These are phyloP conservation scores for Eucalyptus sp. DNA, from an alignment of 345 rosid species.

Conservation along the genomic window DNA sequence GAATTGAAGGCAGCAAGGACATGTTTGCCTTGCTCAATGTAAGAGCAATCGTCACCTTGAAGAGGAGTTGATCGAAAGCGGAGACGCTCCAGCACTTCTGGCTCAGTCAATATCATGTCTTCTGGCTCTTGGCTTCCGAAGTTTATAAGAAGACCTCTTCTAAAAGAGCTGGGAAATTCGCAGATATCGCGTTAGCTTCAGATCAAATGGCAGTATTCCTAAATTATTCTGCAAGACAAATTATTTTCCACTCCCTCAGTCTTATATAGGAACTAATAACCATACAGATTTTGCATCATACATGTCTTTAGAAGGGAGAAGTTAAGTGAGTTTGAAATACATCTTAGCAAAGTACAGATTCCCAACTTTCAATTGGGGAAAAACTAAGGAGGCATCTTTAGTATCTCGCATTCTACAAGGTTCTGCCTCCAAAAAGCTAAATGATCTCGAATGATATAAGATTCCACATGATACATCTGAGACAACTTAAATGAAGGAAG, in stretches of 20 bases:
- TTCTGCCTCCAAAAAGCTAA: neutral
- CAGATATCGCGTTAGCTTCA: neutral
- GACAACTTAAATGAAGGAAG: neutral
- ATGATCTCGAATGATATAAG: neutral
- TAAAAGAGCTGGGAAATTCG: neutral
- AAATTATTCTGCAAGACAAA: neutral
- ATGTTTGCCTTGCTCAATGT: neutral
- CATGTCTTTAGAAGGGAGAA: neutral
- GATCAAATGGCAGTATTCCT: no score
- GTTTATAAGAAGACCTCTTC: conserved; percentile 1
- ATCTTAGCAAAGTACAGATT: neutral
- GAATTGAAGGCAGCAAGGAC: neutral
- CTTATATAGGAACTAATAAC: neutral
- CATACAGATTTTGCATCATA: neutral
- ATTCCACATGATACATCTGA: neutral
- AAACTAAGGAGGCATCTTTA: neutral
- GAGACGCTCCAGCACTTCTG: neutral
- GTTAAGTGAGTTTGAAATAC: neutral
- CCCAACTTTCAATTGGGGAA: neutral
- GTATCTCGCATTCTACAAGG: neutral
- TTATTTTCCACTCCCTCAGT: neutral
- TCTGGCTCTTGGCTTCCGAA: neutral
- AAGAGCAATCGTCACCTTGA: conserved; percentile 1
- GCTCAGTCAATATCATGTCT: neutral
- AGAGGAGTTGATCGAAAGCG: conserved; percentile 4